Base-by-base conservation (phyloP, 2,329 filamentous ascomycete genomes). In the Falciphora oryzae region DNA sequence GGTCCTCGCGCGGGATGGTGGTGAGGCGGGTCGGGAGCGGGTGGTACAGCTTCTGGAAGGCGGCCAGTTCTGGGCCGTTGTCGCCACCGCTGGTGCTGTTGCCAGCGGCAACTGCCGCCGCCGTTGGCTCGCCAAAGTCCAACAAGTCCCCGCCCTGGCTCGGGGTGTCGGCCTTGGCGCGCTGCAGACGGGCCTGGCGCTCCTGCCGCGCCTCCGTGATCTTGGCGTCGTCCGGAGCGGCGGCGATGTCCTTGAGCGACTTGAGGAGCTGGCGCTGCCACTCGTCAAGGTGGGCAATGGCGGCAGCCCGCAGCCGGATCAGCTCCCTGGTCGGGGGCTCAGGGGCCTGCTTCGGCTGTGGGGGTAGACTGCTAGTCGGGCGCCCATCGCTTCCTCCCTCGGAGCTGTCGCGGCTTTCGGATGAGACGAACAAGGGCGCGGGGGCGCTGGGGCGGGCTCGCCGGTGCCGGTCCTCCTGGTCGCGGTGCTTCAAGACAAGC, bases 261-360 rank as follows among this genome's bases (percentile, higher is more conserved):
- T 82, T 77, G n/a, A 93, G 80, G 1, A 94, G 87, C 38, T 86
- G 83, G 31, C 85, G 83, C 65, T 87, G 82, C 93, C 93, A 97
- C n/a, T 87, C 84, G 67, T 92, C 87, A 70, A 93, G 91, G 71
- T 91, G 85, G 58, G 81, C 78, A 16, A 95, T 74, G 1, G 90
- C 86, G 6, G 85, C 85, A 31, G 71, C 74, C 28, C 81, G 77
- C 18, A 84, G 69, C 31, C 69, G 71, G 53, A 74, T 57, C 11
- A 79, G 71, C n/a, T 73, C 73, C 27, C 72, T 71, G 59, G 69
- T 71, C 27, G 73, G 69, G 28, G 67, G 68, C 2, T 65, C 64
- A 22, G 35, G n/a, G 2, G 56, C 50, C 53, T 44, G 53, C 53
- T n/a, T 50, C 56, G 25, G 28, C 32, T 44, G 64, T 44, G 31